Conservation (phyloP, 768 basidiomycete genomes). For the Polyporus arcularius region DNA sequence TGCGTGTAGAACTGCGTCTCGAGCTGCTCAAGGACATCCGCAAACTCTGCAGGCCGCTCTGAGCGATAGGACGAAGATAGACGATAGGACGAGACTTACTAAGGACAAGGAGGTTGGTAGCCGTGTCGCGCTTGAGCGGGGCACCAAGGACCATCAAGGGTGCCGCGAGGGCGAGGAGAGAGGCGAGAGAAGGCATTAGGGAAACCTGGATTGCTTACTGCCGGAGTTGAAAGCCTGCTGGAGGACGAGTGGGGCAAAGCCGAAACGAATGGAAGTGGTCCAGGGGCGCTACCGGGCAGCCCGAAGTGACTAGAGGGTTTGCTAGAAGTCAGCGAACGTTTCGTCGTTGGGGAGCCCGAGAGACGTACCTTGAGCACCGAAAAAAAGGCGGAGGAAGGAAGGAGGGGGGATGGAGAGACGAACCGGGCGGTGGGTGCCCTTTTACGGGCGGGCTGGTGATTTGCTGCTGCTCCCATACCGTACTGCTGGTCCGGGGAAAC, state of each 20-base stretch:
- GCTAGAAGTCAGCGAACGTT: background rate
- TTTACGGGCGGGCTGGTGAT: constrained; percentile 16
- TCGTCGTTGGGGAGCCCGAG: constrained; percentile 4
- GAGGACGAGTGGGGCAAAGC: constrained; percentile 21
- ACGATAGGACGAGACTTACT: constrained; percentile 43
- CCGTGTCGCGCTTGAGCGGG: constrained; percentile 34
- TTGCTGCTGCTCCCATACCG: constrained; percentile 13
- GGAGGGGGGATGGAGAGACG: constrained; percentile 18
- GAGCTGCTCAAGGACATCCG: constrained; percentile 72
- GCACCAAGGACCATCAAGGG: constrained; percentile 25
- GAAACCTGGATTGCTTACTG: constrained; percentile 13
- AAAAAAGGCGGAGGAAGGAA: constrained; percentile 17
- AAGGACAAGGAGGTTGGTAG: constrained; percentile 55
- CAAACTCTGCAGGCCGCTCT: constrained; percentile 55
- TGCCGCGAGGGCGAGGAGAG: constrained; percentile 28
- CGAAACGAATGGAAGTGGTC: constrained; percentile 34
- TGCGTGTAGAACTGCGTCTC: constrained; percentile 71
- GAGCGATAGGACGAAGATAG: background rate
- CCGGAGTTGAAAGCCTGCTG: constrained; percentile 30
- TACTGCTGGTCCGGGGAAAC: constrained; percentile 23
- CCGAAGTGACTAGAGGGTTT: constrained; percentile 47
- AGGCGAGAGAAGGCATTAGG: constrained; percentile 27
- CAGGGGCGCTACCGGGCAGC: constrained; percentile 75
- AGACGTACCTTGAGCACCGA: constrained; percentile 24
- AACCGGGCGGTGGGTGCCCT: constrained; percentile 9